These are phyloP conservation scores for Ceratocystis colombiana DNA, from an alignment of 2,329 filamentous ascomycete genomes.

Conservation along the genomic window DNA sequence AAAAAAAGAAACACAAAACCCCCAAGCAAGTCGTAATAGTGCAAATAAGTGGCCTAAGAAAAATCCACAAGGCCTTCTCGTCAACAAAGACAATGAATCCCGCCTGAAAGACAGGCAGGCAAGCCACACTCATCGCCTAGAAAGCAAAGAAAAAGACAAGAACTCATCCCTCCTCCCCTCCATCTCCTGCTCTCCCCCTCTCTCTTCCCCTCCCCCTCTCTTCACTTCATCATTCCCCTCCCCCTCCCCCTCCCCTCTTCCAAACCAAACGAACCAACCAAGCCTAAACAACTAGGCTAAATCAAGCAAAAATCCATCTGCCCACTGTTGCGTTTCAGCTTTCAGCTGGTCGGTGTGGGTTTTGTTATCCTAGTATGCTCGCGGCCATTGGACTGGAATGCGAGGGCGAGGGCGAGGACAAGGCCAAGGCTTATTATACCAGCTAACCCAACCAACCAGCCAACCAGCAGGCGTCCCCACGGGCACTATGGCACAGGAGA, in stretches of 20 bases:
- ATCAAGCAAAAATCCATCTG: neutral
- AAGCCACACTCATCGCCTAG: neutral
- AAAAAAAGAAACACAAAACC: neutral
- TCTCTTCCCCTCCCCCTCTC: neutral
- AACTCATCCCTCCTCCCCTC: neutral
- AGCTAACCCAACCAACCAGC: neutral
- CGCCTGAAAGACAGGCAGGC: neutral
- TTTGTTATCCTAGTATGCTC: neutral
- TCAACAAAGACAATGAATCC: neutral
- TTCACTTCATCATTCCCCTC: neutral
- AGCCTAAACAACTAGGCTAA: conserved; percentile 5
- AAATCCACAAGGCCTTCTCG: too few relatives aligned
- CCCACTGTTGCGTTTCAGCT: conserved; percentile 19
- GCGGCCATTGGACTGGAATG: conserved; percentile 1
- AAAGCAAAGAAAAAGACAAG: neutral
- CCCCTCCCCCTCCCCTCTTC: neutral
- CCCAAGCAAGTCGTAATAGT: neutral
- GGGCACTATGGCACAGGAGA: too few relatives aligned
- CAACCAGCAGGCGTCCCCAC: neutral
- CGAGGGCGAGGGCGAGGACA: neutral
- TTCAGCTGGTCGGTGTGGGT: conserved; percentile 14
- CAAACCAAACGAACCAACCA: neutral
- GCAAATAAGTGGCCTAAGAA: too few relatives aligned
- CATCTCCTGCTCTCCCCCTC: neutral
- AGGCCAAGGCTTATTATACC: neutral